Conservation (phyloP, 2,329 filamentous ascomycete species). For the Aureobasidium zeae region DNA sequence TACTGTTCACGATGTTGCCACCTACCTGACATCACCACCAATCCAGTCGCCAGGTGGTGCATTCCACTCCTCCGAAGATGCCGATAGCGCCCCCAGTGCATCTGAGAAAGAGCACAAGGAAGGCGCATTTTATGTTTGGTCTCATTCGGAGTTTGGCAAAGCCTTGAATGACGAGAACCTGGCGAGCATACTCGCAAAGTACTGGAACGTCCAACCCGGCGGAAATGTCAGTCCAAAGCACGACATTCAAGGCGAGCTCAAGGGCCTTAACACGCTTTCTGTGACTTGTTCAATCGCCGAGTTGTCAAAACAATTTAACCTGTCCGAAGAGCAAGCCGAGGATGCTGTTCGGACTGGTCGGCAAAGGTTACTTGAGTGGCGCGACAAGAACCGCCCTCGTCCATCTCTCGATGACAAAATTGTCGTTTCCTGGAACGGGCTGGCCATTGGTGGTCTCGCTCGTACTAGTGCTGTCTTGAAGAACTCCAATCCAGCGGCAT, state of each 20-base stretch:
- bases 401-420: conserved; percentile 84
- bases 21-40: conserved; percentile 69
- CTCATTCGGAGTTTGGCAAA: conserved; percentile 67
- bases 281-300: conserved; percentile 58
- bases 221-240: conserved; percentile 77
- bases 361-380: conserved; percentile 58
- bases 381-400: conserved; percentile 63
- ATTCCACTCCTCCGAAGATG: conserved; percentile 82
- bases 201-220: conserved; percentile 75
- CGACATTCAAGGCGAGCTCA: conserved; percentile 87
- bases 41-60: conserved; percentile 61
- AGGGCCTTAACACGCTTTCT: conserved; percentile 82
- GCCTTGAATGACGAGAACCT: conserved; percentile 60
- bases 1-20: conserved; percentile 69
- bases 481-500: conserved; percentile 43
- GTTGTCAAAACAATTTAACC: conserved; percentile 64
- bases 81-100: conserved; percentile 68
- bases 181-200: conserved; percentile 64
- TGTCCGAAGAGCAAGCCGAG: conserved; percentile 59
- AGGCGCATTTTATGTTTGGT: conserved; percentile 94
- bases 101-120: conserved; percentile 75
- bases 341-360: conserved; percentile 59
- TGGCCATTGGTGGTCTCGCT: conserved; percentile 76
- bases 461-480: conserved; percentile 62
- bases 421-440: conserved; percentile 77